Conservation (phyloP, 1,284 basidiomycete genomes). For the Calocybe gambosa region DNA sequence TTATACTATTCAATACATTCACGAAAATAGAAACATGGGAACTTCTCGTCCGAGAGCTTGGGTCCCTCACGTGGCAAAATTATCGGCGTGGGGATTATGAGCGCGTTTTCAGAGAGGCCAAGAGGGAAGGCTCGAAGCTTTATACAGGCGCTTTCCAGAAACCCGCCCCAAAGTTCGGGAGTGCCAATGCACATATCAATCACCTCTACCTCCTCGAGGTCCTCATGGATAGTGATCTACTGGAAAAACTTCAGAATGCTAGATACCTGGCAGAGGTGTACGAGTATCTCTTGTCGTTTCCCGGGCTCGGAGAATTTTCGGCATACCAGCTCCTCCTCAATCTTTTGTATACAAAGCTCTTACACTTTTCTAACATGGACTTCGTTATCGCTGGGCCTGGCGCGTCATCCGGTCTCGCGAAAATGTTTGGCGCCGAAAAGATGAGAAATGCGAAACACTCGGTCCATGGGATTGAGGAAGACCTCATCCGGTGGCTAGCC, state of each 20-base stretch:
- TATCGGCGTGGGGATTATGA: slow-evolving; percentile 44
- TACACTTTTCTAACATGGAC: slow-evolving; percentile 54
- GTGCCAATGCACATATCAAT: slow-evolving; percentile 39
- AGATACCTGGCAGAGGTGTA: slow-evolving; percentile 48
- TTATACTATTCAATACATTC: slow-evolving; percentile 56
- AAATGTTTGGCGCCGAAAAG: slow-evolving; percentile 39
- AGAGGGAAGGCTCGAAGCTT: slow-evolving; percentile 31
- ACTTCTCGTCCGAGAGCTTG: slow-evolving; percentile 39
- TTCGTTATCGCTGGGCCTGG: slow-evolving; percentile 59
- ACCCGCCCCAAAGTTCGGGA: slow-evolving; percentile 45
- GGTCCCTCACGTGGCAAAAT: slow-evolving; percentile 44
- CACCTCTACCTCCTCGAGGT: slow-evolving; percentile 51
- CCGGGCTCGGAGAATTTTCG: slow-evolving; percentile 56
- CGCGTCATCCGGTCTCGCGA: slow-evolving; percentile 45
- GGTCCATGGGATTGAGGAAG: slow-evolving; percentile 35
- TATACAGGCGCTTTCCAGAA: slow-evolving; percentile 66
- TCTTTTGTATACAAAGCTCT: slow-evolving; percentile 46
- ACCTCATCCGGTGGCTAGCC: slow-evolving; percentile 53
- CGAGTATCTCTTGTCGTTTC: slow-evolving; percentile 47
- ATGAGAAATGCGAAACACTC: slow-evolving; percentile 23
- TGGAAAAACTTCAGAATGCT: slow-evolving; percentile 33
- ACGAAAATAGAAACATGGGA: slow-evolving; percentile 58
- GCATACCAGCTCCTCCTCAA: slow-evolving; percentile 53
- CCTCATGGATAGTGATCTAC: slow-evolving; percentile 47
- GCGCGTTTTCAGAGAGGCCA: slow-evolving; percentile 37